A percentile compares a stretch with the other conserved stretches of the same genome.
phyloP scores from a whole-genome alignment of 768 basidiomycete genomes.

The Cyathus striatus region DNA sequence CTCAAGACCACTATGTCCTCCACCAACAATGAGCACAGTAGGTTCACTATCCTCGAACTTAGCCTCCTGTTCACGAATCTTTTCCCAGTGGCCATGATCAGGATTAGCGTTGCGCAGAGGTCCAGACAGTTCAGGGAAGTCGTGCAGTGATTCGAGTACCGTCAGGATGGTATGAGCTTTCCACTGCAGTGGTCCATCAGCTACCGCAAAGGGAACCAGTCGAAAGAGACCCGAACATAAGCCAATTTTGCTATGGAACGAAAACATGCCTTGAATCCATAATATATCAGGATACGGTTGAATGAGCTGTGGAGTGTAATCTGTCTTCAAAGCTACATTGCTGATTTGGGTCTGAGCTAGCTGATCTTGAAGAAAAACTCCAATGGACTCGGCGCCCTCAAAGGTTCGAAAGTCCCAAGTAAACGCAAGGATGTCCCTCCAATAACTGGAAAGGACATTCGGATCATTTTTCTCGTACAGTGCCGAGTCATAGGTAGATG shows the following conservation, averaged over 20 bases:
- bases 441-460: constrained; percentile 16
- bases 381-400: constrained; percentile 26
- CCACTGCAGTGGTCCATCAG: constrained; percentile 28
- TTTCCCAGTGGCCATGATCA: constrained; percentile 46
- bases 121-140: constrained; percentile 36
- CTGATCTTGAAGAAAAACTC: constrained; percentile 26
- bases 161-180: constrained; percentile 51
- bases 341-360: constrained; percentile 16
- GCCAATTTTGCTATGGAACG: constrained; percentile 42
- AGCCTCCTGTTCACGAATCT: constrained; percentile 28
- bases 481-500: not conserved
- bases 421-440: constrained; percentile 46
- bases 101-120: constrained; percentile 28
- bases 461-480: not conserved
- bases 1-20: constrained; percentile 52
- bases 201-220: constrained; percentile 39
- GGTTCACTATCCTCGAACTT: constrained; percentile 46
- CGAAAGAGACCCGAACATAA: constrained; percentile 39
- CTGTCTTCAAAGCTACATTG: constrained; percentile 16
- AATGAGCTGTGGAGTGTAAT: constrained; percentile 7
- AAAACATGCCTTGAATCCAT: constrained; percentile 44
- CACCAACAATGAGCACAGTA: constrained; percentile 50
- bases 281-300: constrained; percentile 33
- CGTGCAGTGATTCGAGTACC: constrained; percentile 41
- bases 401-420: constrained; percentile 50